Evolutionary conservation across 208 protist species (phyloP).

Genomic region (Endotrypanum monterogeii): DNA sequence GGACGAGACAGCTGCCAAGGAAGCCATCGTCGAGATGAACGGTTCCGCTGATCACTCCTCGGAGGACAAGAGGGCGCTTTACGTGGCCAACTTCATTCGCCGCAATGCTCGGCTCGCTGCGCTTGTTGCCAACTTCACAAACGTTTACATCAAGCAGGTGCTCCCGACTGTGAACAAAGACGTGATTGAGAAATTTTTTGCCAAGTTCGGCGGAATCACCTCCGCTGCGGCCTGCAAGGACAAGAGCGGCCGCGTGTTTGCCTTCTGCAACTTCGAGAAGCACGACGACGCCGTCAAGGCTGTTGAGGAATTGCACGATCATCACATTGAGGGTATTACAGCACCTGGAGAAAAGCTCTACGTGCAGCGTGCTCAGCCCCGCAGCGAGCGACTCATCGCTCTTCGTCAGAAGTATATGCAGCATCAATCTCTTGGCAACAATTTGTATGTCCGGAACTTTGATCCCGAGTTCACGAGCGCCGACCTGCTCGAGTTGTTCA

Average conservation of each 20-base stretch:
- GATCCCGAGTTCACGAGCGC: conserved; percentile 97
- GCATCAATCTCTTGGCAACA: conserved; percentile 93
- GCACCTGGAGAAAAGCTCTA: conserved; percentile 81
- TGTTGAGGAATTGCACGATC: conserved; percentile 90
- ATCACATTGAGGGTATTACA: conserved; percentile 85
- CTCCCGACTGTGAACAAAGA: conserved; percentile 89
- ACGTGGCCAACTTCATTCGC: conserved; percentile 96
- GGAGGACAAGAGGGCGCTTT: conserved; percentile 90
- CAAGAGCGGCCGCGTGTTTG: conserved; percentile 94
- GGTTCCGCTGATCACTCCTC: conserved; percentile 93
- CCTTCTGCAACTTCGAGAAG: conserved; percentile 98
- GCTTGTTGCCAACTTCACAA: conserved; percentile 97
- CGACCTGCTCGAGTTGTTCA: conserved; percentile 97
- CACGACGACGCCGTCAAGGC: conserved; percentile 95
- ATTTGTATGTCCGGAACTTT: conserved; percentile 99
- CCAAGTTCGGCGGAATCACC: conserved; percentile 95
- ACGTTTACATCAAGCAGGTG: conserved; percentile 99
- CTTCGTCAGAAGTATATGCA: conserved; percentile 92
- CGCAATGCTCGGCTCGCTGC: conserved; percentile 92
- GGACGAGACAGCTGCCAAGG: conserved; percentile 93
- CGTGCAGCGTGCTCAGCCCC: conserved; percentile 88
- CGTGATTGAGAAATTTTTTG: conserved; percentile 93
- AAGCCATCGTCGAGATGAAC: conserved; percentile 97
- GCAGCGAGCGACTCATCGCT: conserved; percentile 88
- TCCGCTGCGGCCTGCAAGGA: conserved; percentile 90